Conservation (phyloP, 352 stramenopile species). For the Phytophthora colocasiae region DNA sequence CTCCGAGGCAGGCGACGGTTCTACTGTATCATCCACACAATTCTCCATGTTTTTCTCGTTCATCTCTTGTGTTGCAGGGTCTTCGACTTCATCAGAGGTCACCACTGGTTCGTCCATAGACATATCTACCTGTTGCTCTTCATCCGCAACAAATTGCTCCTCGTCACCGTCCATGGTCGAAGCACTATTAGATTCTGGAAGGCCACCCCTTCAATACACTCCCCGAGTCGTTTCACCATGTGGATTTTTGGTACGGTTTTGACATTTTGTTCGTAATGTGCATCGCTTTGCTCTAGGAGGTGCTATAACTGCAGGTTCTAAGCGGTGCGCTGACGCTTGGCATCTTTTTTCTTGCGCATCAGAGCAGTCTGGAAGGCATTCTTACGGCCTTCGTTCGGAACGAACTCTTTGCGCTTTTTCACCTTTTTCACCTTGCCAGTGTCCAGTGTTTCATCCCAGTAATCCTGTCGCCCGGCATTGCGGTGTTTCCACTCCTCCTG, state of each 20-base stretch:
- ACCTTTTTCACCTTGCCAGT: slow-evolving; percentile 82
- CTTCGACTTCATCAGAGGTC: slow-evolving; percentile 7
- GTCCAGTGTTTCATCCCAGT: slow-evolving; percentile 83
- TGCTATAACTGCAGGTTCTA: slow-evolving; percentile 17
- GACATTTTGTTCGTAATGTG: slow-evolving; percentile 25
- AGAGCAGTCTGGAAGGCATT: slow-evolving; percentile 78
- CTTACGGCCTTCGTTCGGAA: slow-evolving; percentile 72
- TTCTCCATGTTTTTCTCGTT: slow-evolving; percentile 5
- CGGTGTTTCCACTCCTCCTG: slow-evolving; percentile 79
- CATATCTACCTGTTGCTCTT: slow-evolving; percentile 15
- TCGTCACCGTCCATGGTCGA: slow-evolving; percentile 26
- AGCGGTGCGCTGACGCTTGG: slow-evolving; percentile 40
- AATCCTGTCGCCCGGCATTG: slow-evolving; percentile 70
- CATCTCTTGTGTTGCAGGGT: slow-evolving; percentile 29
- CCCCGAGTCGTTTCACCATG: slow-evolving; percentile 18
- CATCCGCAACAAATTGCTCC: slow-evolving; percentile 12
- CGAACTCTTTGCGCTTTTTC: slow-evolving; percentile 86
- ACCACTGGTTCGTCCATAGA: slow-evolving; percentile 8
- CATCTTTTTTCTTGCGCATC: slow-evolving; percentile 64
- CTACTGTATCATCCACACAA: slow-evolving; percentile 7
- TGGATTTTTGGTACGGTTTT: slow-evolving; percentile 11
- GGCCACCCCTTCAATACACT: slow-evolving; percentile 22
- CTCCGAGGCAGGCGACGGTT: slow-evolving; percentile 18
- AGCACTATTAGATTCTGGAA: background rate
- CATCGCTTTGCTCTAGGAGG: slow-evolving; percentile 25